Conservation (phyloP, 2,329 filamentous ascomycete genomes). For the Aspergillus caelatus region DNA sequence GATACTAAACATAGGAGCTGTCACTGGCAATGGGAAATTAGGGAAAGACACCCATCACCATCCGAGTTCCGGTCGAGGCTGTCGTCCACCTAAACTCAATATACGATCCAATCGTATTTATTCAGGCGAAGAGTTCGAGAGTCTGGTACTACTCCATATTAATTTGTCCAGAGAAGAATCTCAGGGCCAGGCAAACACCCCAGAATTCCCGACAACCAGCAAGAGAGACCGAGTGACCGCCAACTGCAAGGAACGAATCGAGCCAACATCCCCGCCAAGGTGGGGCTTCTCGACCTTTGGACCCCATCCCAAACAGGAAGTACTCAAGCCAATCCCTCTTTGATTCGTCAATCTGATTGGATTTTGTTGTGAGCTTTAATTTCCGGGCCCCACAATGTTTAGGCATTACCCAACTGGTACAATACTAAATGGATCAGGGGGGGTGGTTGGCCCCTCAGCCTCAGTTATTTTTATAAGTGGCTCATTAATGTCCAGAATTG, state of each 20-base stretch:
- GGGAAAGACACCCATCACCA: neutral
- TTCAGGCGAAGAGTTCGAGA: neutral
- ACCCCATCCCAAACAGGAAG: neutral
- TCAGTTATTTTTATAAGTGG: neutral
- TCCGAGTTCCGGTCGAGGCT: neutral
- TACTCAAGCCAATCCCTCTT: neutral
- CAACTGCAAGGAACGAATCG: neutral
- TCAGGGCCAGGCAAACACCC: neutral
- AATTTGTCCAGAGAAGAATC: neutral
- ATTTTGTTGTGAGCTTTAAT: neutral
- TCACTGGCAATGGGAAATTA: neutral
- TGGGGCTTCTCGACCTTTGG: neutral
- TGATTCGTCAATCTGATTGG: neutral
- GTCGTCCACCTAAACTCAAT: neutral
- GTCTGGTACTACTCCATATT: neutral
- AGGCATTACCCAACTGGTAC: neutral
- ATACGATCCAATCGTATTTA: neutral
- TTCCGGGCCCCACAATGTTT: conserved; percentile 1
- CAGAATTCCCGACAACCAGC: neutral
- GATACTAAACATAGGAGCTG: neutral
- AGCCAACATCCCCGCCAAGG: neutral
- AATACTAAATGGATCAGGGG: neutral
- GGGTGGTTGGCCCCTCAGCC: neutral
- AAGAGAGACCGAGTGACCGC: neutral
- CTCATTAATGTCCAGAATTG: neutral